A percentile compares a stretch with the other conserved stretches of the same genome.
phyloP scores from a whole-genome alignment of 2,329 filamentous ascomycete species.

The Fusarium guadeloupense region DNA sequence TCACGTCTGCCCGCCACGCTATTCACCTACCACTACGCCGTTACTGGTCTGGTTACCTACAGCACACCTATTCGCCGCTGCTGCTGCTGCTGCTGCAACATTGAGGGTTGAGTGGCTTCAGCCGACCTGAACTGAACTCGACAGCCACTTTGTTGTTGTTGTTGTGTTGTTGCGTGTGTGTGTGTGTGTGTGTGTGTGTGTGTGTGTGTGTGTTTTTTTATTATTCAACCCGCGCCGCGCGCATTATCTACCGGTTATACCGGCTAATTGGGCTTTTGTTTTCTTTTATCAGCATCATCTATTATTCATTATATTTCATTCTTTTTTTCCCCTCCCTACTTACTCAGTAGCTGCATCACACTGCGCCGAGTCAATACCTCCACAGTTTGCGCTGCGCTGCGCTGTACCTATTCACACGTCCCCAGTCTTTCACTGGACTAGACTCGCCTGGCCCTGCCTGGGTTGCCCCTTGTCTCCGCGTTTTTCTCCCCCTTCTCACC shows the following conservation, averaged over 20 bases:
- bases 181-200: too few species aligned
- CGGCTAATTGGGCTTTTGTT: not conserved
- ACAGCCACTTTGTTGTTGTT: conserved; percentile 11
- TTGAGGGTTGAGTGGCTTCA: conserved; percentile 8
- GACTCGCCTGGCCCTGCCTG: conserved; percentile 21
- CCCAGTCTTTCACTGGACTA: conserved; percentile 19
- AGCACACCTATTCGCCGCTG: too few species aligned
- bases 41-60: conserved; percentile 30
- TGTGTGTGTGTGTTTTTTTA: conserved; percentile 24
- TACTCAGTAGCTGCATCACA: conserved; percentile 17
- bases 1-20: conserved; percentile 18
- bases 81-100: conserved; percentile 13
- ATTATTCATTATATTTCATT: too few species aligned
- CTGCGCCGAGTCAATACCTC: conserved; percentile 8
- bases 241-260: conserved; percentile 14
- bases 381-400: conserved; percentile 1
- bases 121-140: not conserved
- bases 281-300: not conserved
- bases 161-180: too few species aligned
- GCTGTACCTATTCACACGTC: conserved; percentile 4
- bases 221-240: conserved; percentile 17
- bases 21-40: conserved; percentile 6
- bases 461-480: conserved; percentile 37
- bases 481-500: conserved; percentile 34
- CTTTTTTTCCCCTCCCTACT: not conserved